A percentile compares a stretch with the other conserved stretches of the same genome.
phyloP scores from a whole-genome alignment of 768 basidiomycete species.

The Termitomyces sp. region DNA sequence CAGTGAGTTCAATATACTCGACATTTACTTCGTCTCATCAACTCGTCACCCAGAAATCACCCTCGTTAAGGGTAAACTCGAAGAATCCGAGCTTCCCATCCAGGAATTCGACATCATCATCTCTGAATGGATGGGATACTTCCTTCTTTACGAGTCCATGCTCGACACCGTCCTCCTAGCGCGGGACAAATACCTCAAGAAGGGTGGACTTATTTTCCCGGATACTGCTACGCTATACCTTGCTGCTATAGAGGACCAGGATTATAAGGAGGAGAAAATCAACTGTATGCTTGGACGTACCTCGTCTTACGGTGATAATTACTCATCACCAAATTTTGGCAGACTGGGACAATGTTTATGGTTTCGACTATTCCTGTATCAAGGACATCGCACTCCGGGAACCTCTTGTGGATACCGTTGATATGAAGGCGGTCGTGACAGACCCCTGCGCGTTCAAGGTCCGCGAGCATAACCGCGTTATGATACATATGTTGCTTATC shows the following conservation, averaged over 20 bases:
- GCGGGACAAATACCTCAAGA: conserved; percentile 93
- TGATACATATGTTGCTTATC: not conserved
- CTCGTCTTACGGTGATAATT: not conserved
- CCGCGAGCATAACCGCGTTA: conserved; percentile 9
- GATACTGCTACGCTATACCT: conserved; percentile 90
- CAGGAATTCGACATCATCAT: conserved; percentile 97
- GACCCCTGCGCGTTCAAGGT: conserved; percentile 90
- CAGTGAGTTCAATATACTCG: conserved; percentile 44
- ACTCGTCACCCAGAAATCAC: conserved; percentile 65
- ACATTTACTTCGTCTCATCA: conserved; percentile 7
- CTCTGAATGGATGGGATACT: conserved; percentile 99
- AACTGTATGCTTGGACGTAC: conserved; percentile 64
- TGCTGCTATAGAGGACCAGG: conserved; percentile 97
- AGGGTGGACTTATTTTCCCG: conserved; percentile 90
- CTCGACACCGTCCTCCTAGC: conserved; percentile 96
- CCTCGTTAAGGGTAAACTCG: conserved; percentile 96
- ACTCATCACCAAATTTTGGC: conserved; percentile 1
- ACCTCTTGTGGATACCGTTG: conserved; percentile 98
- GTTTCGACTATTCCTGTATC: conserved; percentile 99
- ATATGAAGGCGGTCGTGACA: conserved; percentile 91
- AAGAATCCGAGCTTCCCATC: conserved; percentile 86
- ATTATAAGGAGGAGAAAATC: conserved; percentile 99
- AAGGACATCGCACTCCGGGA: conserved; percentile 97
- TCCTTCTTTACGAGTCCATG: conserved; percentile 99
- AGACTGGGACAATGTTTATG: conserved; percentile 99